phyloP scores from a whole-genome alignment of 169 alveolate species.

The Plasmodium falciparum region DNA sequence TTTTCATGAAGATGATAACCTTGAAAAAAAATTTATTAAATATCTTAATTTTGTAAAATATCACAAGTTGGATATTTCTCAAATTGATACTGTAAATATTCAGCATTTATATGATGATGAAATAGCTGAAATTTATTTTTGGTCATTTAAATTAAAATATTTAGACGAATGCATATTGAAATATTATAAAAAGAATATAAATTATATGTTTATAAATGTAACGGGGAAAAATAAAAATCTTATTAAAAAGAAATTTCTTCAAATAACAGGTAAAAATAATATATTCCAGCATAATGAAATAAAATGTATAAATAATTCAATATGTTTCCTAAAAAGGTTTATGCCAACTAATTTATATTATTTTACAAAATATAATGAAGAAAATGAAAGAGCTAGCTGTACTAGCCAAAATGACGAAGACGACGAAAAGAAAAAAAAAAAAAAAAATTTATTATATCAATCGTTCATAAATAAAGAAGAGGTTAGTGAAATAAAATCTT shows the following conservation, averaged over 20 bases:
- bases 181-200: neutral
- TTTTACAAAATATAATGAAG: neutral
- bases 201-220: conserved; percentile 5
- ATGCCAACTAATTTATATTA: conserved; percentile 32
- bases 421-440: neutral
- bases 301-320: conserved; percentile 21
- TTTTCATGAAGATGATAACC: conserved; percentile 3
- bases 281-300: conserved; percentile 30
- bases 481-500: conserved; percentile 13
- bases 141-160: conserved; percentile 8
- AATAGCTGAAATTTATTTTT: conserved; percentile 51
- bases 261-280: conserved; percentile 8
- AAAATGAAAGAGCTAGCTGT: neutral
- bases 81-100: neutral
- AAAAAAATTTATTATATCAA: neutral
- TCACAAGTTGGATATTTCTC: neutral
- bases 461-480: conserved; percentile 10
- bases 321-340: conserved; percentile 17
- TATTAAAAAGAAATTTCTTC: conserved; percentile 3
- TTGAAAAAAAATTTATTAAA: conserved; percentile 10
- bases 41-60: conserved; percentile 13
- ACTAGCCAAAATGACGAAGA: neutral
- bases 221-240: conserved; percentile 31
- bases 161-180: conserved; percentile 15
- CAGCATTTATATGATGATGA: conserved; percentile 9